Percentiles rank a stretch among this genome's conserved stretches.
Evolutionary conservation across 2,329 filamentous ascomycete species (phyloP).

Genomic region (Fusarium ramigenum): DNA sequence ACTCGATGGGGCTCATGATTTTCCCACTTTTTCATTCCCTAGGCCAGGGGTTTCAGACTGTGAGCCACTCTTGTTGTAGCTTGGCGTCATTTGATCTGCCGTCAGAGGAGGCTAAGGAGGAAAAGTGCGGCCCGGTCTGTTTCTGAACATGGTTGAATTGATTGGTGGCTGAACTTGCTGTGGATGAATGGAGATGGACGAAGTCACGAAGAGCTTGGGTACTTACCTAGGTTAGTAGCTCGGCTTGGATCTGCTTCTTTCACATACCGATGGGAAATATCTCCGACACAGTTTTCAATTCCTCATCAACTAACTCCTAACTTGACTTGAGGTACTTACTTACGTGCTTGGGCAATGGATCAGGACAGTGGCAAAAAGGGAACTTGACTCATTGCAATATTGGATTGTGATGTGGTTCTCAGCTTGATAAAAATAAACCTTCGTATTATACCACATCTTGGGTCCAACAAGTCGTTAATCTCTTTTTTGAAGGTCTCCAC

Average conservation of each 20-base stretch:
- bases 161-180: conserved; percentile 11
- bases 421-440: conserved; percentile 6
- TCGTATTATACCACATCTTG: conserved; percentile 1
- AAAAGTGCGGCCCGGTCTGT: conserved; percentile 13
- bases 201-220: neutral
- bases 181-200: neutral
- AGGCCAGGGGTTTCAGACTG: conserved; percentile 22
- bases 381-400: neutral
- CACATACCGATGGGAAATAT: conserved; percentile 7
- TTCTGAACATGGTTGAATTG: conserved; percentile 15
- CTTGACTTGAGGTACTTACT: neutral
- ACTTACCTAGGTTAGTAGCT: neutral
- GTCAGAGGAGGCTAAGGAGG: conserved; percentile 20
- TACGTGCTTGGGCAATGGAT: neutral
- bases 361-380: neutral
- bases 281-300: neutral
- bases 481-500: conserved; percentile 10
- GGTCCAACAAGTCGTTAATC: conserved; percentile 8
- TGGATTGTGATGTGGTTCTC: neutral
- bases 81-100: conserved; percentile 29
- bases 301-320: neutral
- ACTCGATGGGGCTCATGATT: conserved; percentile 22
- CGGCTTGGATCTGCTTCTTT: neutral
- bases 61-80: conserved; percentile 24
- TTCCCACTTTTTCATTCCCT: conserved; percentile 2